Evolutionary conservation across 208 protist species (phyloP), one percentile per base, ranked within the genome.

Genomic region (Trypanosoma caninum): DNA sequence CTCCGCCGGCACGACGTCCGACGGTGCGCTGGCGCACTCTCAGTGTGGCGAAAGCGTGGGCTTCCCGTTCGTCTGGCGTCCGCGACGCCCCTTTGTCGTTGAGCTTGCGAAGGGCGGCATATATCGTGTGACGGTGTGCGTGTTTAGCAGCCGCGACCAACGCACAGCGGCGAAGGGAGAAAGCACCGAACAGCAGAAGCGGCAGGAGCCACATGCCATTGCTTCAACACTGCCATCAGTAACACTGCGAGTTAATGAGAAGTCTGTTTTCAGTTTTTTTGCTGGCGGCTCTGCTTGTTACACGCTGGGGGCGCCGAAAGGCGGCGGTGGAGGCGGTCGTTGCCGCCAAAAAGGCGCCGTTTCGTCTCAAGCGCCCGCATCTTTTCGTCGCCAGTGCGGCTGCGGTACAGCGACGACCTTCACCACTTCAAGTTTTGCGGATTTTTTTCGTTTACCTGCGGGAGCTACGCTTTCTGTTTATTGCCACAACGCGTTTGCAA

Each of bases 391-490:
- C 2, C 31, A n/a, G 47, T 47, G 72, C 6, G 27, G 40, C 25
- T 84, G 84, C 52, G 81, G 78, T 41, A 65, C 38, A 10, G 72
- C 72, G 8, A 60, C 60, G 5, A 64, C 74, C 35, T 47, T 72
- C n/a, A 35, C 65, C 38, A 82, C 78, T n/a, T 70, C 80, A 63
- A 80, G 63, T 13, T n/a, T 84, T 14, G 38, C 62, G 0, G 63
- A 84, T 25, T 75, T 72, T 44, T 34, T 87, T 22, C 80, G 66
- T 34, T 52, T 91, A n/a, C 70, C 75, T 3, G 69, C 47, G 0
- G 74, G 74, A 0, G 63, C 72, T 18, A 31, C 38, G 27, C 23
- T 88, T 34, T 42, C 76, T 65, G 80, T 86, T 53, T 71, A 75
- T 25, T 85, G 73, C 41, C 65, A 71, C 42, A 54, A 72, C 9